phyloP scores from a whole-genome alignment of 2,329 filamentous ascomycete genomes.

The Laburnicola sp. region DNA sequence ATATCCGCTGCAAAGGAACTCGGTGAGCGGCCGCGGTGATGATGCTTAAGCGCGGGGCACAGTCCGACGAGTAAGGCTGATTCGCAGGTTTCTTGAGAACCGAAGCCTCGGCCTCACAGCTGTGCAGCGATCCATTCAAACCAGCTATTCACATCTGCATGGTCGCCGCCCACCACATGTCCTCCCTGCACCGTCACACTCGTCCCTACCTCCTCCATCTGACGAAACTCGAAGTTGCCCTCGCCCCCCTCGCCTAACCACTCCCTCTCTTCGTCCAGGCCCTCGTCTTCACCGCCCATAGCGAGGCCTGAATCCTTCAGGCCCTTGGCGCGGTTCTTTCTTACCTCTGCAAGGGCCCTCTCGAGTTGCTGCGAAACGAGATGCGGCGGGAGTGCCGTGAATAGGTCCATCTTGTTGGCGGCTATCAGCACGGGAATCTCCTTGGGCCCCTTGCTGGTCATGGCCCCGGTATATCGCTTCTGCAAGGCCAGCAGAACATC shows the following conservation, averaged over 20 bases:
- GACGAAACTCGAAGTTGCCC: constrained; percentile 74
- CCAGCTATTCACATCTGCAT: constrained; percentile 78
- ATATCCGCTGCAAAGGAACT: not conserved
- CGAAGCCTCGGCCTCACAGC: constrained; percentile 54
- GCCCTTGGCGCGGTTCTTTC: constrained; percentile 73
- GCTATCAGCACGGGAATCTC: constrained; percentile 78
- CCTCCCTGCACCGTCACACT: constrained; percentile 77
- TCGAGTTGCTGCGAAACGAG: constrained; percentile 77
- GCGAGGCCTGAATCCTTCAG: constrained; percentile 80
- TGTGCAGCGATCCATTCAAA: constrained; percentile 86
- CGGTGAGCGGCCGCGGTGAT: not conserved
- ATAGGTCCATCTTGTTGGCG: constrained; percentile 94
- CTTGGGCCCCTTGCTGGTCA: constrained; percentile 60
- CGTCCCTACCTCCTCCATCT: constrained; percentile 82
- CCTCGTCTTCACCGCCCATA: constrained; percentile 56
- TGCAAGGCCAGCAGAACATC: constrained; percentile 84
- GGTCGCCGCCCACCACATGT: constrained; percentile 64
- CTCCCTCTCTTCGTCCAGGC: constrained; percentile 68
- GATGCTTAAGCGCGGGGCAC: not conserved
- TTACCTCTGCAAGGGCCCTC: constrained; percentile 76
- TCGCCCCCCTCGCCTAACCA: constrained; percentile 83
- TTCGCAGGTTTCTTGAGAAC: constrained; percentile 2
- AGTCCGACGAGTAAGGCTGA: constrained; percentile 5
- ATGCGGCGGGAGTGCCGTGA: constrained; percentile 81
- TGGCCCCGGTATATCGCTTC: constrained; percentile 64